Base-by-base conservation (phyloP, 1,284 basidiomycete genomes). In the Cryptococcus sp. region DNA sequence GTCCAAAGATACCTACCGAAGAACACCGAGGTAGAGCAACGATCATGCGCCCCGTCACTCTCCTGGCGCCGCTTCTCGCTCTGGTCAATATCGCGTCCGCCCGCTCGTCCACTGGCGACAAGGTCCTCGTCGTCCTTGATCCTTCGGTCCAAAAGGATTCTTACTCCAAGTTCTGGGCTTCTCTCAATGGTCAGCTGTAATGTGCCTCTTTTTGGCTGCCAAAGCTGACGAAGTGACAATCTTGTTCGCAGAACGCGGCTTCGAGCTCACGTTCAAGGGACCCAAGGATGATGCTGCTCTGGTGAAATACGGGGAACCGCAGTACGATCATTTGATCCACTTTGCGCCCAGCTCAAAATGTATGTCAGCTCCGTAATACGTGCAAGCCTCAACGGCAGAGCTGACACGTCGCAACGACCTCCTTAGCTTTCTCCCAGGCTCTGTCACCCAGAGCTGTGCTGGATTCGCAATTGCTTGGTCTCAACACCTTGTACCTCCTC, bases 371-470 rank as follows among this genome's bases (percentile, higher is more conserved):
- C 16, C 55, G 38, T 31, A 16, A 17, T 17, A 41, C 27, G 3
- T 40, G 2, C 23, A 15, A 50, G 8, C 40, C n/a, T 44, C 39
- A 19, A 19, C 6, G 15, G 15, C 38, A 3, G 4, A 39, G 19
- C 25, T 42, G 31, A 35, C 31, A 25, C 17, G n/a, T 19, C 17
- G 46, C 45, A 35, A 40, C 31, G 50, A 17, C 56, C 47, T 35
- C 17, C 23, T 20, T 39, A 70, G 67, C 61, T n/a, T 68, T 69
- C 53, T 47, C 67, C 15, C 45, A 58, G 20, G 22, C 93, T 68
- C 83, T 99, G 53, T 86, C 87, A 1, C 93, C 95, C 0, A 91
- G 95, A 77, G 82, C 85, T 13, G 82, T 98, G 52, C 85, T 97
- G 50, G 75, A 83, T 40, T 86, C 91, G 50, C 83, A 94, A 54